These are phyloP conservation scores for Syzygium syzygioides DNA, from an alignment of 441 rosid species.

Conservation along the genomic window DNA sequence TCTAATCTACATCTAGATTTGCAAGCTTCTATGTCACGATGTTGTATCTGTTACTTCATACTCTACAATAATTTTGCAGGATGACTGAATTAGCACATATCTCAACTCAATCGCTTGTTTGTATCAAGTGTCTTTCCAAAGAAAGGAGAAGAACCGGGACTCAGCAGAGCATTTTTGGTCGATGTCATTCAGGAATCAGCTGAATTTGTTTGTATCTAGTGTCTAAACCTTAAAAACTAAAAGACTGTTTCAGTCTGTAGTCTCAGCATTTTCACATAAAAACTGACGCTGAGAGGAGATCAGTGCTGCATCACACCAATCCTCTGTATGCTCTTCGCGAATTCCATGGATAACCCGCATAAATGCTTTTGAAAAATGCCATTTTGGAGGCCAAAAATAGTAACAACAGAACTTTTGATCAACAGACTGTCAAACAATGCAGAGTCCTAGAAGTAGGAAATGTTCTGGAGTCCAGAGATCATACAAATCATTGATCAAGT, in stretches of 20 bases:
- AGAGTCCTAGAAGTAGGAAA: not conserved
- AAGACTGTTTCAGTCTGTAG: not conserved
- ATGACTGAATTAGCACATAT: not conserved
- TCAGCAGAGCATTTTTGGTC: not conserved
- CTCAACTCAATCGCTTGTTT: not conserved
- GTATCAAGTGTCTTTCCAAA: not conserved
- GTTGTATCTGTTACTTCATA: not conserved
- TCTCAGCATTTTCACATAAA: not conserved
- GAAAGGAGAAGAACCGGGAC: not conserved
- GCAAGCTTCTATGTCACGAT: not conserved
- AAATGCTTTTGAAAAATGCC: not conserved
- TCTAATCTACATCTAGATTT: not conserved
- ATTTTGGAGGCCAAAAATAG: too few species aligned
- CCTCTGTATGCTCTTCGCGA: too few species aligned
- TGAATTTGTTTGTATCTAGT: accelerated
- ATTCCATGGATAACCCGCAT: not conserved
- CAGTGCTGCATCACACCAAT: too few species aligned
- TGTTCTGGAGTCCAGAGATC: not conserved
- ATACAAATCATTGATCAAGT: accelerated
- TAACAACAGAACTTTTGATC: not conserved
- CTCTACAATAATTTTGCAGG: not conserved
- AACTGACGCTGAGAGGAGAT: not conserved
- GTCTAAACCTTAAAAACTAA: not conserved
- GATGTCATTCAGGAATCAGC: not conserved
- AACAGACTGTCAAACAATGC: not conserved